phyloP scores from a whole-genome alignment of 129 eudicot genomes.

The Sambucus nigra region DNA sequence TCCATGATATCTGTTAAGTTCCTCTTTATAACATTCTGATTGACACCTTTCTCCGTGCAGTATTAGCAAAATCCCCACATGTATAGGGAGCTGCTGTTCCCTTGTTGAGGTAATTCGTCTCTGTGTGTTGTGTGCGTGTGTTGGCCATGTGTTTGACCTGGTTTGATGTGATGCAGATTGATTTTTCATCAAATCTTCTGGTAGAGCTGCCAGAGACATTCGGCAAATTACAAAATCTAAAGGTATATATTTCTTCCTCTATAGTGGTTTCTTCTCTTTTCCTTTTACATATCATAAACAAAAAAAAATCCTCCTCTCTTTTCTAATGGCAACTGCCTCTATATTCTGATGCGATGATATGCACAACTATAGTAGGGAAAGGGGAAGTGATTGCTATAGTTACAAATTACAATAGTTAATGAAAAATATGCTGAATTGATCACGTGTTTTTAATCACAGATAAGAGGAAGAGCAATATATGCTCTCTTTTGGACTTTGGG shows the following conservation, averaged over 20 bases:
- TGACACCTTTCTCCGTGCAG: constrained; percentile 33
- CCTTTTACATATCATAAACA: neutral
- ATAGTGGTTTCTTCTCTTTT: neutral
- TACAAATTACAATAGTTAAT: neutral
- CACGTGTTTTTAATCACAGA: no score
- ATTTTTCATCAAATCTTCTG: constrained; percentile 82
- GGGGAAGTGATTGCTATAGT: neutral
- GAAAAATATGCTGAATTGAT: no score
- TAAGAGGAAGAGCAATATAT: no score
- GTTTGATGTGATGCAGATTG: constrained; percentile 54
- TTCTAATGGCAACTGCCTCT: neutral
- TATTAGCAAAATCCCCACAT: constrained; percentile 41
- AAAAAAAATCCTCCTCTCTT: no score
- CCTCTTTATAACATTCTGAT: neutral
- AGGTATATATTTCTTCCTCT: constrained; percentile 30
- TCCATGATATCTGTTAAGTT: no score
- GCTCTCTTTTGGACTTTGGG: no score
- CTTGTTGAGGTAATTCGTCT: constrained; percentile 57
- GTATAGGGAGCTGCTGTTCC: constrained; percentile 68
- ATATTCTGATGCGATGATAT: neutral
- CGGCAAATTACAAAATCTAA: constrained; percentile 53
- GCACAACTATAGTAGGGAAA: no score
- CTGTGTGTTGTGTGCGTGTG: neutral
- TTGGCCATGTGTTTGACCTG: neutral
- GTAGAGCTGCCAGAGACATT: constrained; percentile 65